phyloP scores from a whole-genome alignment of 2,329 filamentous ascomycete genomes.

The Fusarium staphyleae region DNA sequence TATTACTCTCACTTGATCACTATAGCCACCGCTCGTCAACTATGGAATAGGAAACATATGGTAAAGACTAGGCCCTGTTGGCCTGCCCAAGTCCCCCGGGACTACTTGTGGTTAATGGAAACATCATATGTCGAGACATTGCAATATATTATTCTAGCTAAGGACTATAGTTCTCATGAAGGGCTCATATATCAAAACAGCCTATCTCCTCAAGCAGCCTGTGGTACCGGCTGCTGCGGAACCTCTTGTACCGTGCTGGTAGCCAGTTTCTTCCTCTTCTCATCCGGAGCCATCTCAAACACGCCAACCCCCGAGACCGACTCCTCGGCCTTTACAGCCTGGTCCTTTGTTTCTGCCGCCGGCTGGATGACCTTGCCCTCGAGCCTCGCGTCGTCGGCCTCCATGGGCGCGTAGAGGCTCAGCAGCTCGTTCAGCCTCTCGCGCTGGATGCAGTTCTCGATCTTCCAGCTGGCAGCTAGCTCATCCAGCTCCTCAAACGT shows the following conservation, averaged over 20 bases:
- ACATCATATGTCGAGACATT: too few relatives aligned
- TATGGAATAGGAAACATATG: too few relatives aligned
- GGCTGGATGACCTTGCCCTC: conserved; percentile 41
- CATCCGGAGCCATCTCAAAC: conserved; percentile 41
- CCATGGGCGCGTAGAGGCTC: conserved; percentile 50
- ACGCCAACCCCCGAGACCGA: conserved; percentile 41
- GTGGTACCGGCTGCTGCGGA: not conserved
- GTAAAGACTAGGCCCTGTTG: too few relatives aligned
- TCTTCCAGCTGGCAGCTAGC: conserved; percentile 57
- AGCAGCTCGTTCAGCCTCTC: conserved; percentile 59
- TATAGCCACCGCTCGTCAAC: too few relatives aligned
- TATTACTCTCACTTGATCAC: too few relatives aligned
- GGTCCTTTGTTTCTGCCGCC: not conserved
- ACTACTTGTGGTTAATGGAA: too few relatives aligned
- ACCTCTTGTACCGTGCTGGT: not conserved
- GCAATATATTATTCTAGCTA: too few relatives aligned
- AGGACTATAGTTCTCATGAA: too few relatives aligned
- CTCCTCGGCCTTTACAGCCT: conserved; percentile 12
- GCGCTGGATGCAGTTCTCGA: conserved; percentile 61
- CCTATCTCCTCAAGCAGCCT: not conserved
- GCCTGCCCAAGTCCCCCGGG: too few relatives aligned
- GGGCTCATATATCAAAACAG: too few relatives aligned
- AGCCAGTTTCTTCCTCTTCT: conserved; percentile 21
- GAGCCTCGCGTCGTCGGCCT: conserved; percentile 29
- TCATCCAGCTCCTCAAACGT: conserved; percentile 60